These are phyloP conservation scores for Solanum acaule DNA, from an alignment of 257 asterid species.

Conservation along the genomic window DNA sequence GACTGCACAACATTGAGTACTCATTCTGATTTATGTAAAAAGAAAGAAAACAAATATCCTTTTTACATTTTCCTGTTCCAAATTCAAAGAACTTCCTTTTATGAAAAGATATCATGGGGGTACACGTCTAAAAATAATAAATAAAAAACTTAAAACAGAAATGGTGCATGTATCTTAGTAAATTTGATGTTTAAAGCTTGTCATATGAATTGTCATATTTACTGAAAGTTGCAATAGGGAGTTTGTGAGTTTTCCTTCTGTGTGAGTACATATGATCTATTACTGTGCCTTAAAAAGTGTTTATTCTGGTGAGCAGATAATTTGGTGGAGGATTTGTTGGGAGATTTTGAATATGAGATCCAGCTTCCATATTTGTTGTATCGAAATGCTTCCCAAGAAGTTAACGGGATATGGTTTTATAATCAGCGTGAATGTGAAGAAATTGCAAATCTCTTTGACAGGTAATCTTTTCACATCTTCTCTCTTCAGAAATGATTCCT, in stretches of 20 bases:
- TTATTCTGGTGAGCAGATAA: slow-evolving; percentile 49
- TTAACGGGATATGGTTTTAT: slow-evolving; percentile 95
- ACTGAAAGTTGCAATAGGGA: background rate
- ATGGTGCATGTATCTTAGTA: background rate
- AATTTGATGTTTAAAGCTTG: background rate
- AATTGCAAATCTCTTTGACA: slow-evolving; percentile 66
- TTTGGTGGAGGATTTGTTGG: slow-evolving; percentile 82
- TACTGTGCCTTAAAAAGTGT: background rate
- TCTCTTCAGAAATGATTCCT: background rate
- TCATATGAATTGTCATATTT: background rate
- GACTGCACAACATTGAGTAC: background rate
- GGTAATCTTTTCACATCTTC: slow-evolving; percentile 33
- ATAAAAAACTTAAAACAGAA: background rate
- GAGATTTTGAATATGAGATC: slow-evolving; percentile 80
- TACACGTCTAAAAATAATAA: background rate
- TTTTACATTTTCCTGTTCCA: background rate
- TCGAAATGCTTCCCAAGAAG: slow-evolving; percentile 76
- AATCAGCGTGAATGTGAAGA: slow-evolving; percentile 74
- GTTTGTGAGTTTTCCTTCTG: background rate
- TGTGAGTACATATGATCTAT: background rate
- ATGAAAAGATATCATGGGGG: background rate
- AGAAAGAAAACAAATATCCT: background rate
- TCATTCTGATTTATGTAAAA: background rate
- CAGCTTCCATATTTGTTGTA: slow-evolving; percentile 79
- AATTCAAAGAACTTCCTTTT: background rate